Base-by-base conservation (phyloP, 768 basidiomycete species). In the Boletus sp. region DNA sequence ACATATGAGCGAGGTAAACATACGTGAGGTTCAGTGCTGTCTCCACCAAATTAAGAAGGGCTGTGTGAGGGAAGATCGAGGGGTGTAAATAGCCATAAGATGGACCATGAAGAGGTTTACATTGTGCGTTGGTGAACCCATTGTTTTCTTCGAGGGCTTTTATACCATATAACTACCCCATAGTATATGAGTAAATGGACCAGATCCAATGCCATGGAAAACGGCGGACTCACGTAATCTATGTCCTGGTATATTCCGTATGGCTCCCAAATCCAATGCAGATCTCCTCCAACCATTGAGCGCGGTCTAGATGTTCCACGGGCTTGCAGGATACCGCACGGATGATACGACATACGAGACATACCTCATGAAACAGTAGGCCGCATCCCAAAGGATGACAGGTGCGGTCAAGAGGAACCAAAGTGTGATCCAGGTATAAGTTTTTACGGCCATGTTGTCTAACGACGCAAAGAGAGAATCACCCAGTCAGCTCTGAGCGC, bases 241-340 rank as follows among this genome's bases (percentile, higher is more conserved):
- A 91, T 74, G n/a, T 85, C 74, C 64, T 90, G 85, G 71, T 92
- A 93, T 30, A 88, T 55, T 25, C 77, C 79, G 64, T 95, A 95
- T 2, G 91, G 91, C 54, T 79, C 75, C 93, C 93, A 96, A 41
- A 95, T 80, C 93, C 92, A 95, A 62, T 93, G 88, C 43, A 94
- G 75, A 70, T 94, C 91, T 3, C 93, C 93, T 1, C 90, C 92
- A 59, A 74, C 74, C 85, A 94, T 90, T 4, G 91, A 93, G 21
- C 91, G 81, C 19, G 93, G 93, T 35, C 92, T 92, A 55, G n/a
- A 38, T 1, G 14, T 34, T 50, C 9, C 6, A 7, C 14, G 19
- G 56, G 15, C 7, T 15, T 3, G 42, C 47, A 45, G 54, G 50
- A 7, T 13, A 13, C 23, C 1, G 4, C 19, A 17, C 9, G 7